Evolutionary conservation across 108 stramenopile species (phyloP).

Genomic region (Mediolabrus comicus): DNA sequence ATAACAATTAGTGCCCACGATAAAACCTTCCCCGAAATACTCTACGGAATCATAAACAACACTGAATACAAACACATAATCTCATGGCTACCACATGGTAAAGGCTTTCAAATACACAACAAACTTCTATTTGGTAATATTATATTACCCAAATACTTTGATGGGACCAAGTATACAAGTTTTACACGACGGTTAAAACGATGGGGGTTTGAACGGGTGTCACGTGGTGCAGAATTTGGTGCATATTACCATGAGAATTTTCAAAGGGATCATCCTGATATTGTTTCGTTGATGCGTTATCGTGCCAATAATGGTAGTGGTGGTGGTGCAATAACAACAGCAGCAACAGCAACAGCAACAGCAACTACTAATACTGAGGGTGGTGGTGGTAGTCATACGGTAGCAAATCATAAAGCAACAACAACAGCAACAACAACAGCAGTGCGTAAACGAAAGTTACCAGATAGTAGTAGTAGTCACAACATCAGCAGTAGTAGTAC

Average conservation of each 20-base stretch:
- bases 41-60: constrained; percentile 35
- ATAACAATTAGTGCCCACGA: not conserved
- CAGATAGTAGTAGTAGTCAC: too few species aligned
- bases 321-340: not conserved
- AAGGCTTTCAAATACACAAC: constrained; percentile 62
- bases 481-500: too few species aligned
- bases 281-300: constrained; percentile 61
- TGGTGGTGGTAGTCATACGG: too few species aligned
- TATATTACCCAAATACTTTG: constrained; percentile 75
- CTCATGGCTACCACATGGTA: constrained; percentile 66
- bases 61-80: constrained; percentile 47
- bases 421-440: too few species aligned
- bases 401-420: too few species aligned
- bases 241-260: constrained; percentile 80
- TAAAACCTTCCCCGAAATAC: constrained; percentile 19
- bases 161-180: constrained; percentile 64
- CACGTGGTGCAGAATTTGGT: constrained; percentile 66
- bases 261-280: constrained; percentile 53
- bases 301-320: not conserved
- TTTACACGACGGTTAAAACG: constrained; percentile 69
- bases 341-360: too few species aligned
- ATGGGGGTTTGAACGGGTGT: constrained; percentile 76
- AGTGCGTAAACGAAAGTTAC: too few species aligned
- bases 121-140: constrained; percentile 59
- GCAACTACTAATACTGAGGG: too few species aligned